Base-by-base conservation (phyloP, 192 early-diverging fungal genomes). In the Coemansia sp. region DNA sequence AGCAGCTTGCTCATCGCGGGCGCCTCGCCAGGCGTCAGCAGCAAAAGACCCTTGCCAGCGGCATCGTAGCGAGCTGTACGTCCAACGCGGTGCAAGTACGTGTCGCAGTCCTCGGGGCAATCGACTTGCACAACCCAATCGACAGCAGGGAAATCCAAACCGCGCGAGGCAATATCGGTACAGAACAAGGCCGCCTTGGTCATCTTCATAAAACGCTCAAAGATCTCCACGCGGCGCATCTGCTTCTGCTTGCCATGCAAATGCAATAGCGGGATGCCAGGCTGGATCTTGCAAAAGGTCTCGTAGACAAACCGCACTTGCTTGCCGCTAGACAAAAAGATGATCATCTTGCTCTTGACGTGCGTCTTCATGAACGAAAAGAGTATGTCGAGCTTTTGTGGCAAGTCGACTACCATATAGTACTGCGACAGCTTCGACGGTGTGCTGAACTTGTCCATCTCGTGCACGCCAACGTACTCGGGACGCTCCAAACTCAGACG, bases 51-150 rank as follows among this genome's bases (percentile, higher is more conserved):
- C 61, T 95, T 89, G 38, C 98, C 98, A 6, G 87, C 77, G 4
- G 94, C 86, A 48, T 95, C 92, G 86, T 94, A 93, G 64, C 98
- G 91, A 9, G 98, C 98, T 17, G 98, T 99, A 51, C 98, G 90
- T 1, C 98, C 98, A 5, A 98, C 98, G 51, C 98, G 92, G 73
- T 99, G 98, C 77, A 99, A 94, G 83, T 99, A 98, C 1, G 96
- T 99, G 53, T 89, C 93, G 39, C 91, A 90, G 84, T 97, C 93
- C 75, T 98, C 98, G 42, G 98, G 98, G 61, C 95, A 96, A 75
- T 99, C 98, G 53, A 97, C 70, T 67, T 99, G 98, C 44, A 99
- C 87, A 34, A 99, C 98, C 98, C 98, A 99, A 77, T 99, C 94
- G 5, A 99, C 96, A 12, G 94, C 91, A 0, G 98, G 96, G 71